phyloP scores from a whole-genome alignment of 129 eudicot species.

The sunflower (Helianthus annuus) region HanXRQr2.0-SUNRISE NC_035433.2:108162913-108163412 shows the following conservation, averaged over 20 bases:
- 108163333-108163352: constrained; percentile 51
- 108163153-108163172: no score
- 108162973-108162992: constrained; percentile 88
- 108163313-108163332: constrained; percentile 43
- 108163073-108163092: not conserved
- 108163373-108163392: constrained; percentile 69
- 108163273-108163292: constrained; percentile 8
- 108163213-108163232: no score
- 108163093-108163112: not conserved
- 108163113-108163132: not conserved
- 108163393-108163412: constrained; percentile 73
- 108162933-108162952: constrained; percentile 87
- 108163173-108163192: no score
- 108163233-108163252: no score
- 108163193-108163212: no score
- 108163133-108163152: not conserved
- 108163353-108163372: constrained; percentile 81
- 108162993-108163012: constrained; percentile 73
- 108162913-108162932: constrained; percentile 54
- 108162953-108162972: constrained; percentile 42
- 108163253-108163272: not conserved
- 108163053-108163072: not conserved
- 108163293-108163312: constrained; percentile 85
- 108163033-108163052: not conserved
- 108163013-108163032: not conserved